A percentile compares a stretch with the other conserved stretches of the same genome.
Conservation (phyloP, 441 rosid genomes). For the Dalechampia spathulata region DNA sequence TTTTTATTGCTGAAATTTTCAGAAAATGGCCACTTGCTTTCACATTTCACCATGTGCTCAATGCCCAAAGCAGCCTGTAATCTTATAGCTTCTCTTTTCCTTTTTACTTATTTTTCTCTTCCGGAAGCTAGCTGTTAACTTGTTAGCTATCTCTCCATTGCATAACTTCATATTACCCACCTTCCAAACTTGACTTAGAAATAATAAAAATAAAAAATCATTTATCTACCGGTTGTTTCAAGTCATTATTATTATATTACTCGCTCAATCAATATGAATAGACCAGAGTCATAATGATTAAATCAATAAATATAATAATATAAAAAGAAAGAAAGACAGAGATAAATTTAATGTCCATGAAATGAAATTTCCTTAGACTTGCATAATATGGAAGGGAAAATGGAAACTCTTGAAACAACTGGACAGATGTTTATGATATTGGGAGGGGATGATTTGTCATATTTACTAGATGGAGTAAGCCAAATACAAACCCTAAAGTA, state of each 20-base stretch:
- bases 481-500: slow-evolving; percentile 6
- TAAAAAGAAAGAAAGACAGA: no score
- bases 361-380: no score
- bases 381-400: not conserved
- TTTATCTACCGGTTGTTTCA: no score
- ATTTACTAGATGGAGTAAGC: slow-evolving; percentile 14
- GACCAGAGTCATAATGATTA: no score
- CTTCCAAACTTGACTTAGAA: no score
- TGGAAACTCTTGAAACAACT: not conserved
- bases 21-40: slow-evolving; percentile 3
- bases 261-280: no score
- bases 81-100: not conserved
- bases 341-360: no score
- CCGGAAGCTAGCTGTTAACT: not conserved
- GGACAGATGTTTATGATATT: not conserved
- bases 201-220: no score
- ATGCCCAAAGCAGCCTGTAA: slow-evolving; percentile 8
- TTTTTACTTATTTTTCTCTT: not conserved
- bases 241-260: no score
- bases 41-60: slow-evolving; percentile 16
- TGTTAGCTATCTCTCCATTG: no score
- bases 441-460: slow-evolving; percentile 1
- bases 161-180: no score
- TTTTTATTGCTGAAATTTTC: slow-evolving; percentile 15
- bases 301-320: no score